Percentiles rank a stretch among this genome's conserved stretches.
Evolutionary conservation across 306 rosid genomes (phyloP).

Genomic region (Acmispon strigosus): DNA sequence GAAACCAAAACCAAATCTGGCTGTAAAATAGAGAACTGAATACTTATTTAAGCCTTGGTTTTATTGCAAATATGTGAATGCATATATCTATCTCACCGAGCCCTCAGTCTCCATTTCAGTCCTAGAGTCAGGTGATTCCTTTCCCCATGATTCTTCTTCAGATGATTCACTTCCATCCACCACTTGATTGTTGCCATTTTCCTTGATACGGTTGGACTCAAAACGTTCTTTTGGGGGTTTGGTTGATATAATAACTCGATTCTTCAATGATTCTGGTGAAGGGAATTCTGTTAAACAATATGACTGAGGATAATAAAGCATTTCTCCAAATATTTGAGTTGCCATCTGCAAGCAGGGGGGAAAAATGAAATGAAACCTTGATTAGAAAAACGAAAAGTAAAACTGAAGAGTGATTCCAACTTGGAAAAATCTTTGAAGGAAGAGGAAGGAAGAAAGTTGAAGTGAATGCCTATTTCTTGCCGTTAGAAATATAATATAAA

Average conservation of each 20-base stretch:
- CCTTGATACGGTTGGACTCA: conserved; percentile 27
- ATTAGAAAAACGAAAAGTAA: conserved; percentile 1
- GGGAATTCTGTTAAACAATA: conserved; percentile 65
- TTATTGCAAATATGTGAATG: not conserved
- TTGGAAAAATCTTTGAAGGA: no score
- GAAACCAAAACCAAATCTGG: no score
- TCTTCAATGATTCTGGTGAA: conserved; percentile 70
- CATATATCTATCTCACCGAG: conserved; percentile 27
- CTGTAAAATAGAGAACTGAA: no score
- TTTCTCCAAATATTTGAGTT: conserved; percentile 62
- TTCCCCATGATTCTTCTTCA: conserved; percentile 43
- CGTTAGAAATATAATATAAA: no score
- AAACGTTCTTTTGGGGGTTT: conserved; percentile 69
- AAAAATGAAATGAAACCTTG: not conserved
- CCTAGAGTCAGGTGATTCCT: conserved; percentile 24
- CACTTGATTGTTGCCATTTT: not conserved
- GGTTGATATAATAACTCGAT: conserved; percentile 68
- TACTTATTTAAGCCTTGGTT: not conserved
- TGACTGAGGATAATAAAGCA: conserved; percentile 52
- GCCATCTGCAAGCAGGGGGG: conserved; percentile 51
- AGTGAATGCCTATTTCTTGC: not conserved
- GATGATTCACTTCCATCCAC: conserved; percentile 51
- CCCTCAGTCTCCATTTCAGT: conserved; percentile 34
- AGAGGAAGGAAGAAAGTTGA: not conserved
- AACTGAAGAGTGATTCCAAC: not conserved